Percentiles rank a stretch among this genome's conserved stretches.
Evolutionary conservation across 257 asterid genomes (phyloP).

Genomic region (Solanum etuberosum): DNA sequence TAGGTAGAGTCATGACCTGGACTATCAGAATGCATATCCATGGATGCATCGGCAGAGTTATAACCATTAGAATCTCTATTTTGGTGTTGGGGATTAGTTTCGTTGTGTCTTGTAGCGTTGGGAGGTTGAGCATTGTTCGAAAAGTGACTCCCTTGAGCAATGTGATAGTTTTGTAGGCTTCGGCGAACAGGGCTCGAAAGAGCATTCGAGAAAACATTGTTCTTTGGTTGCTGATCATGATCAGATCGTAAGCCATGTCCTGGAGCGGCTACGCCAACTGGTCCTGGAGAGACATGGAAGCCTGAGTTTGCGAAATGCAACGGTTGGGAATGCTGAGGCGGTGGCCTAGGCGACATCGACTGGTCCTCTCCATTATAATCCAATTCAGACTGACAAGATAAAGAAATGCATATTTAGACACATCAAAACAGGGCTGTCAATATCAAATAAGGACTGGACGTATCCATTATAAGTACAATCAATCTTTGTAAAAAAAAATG

Average conservation of each 20-base stretch:
- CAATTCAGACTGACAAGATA: slow-evolving; percentile 23
- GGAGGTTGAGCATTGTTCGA: slow-evolving; percentile 11
- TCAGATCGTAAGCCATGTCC: slow-evolving; percentile 23
- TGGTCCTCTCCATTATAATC: slow-evolving; percentile 34
- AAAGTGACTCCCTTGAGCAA: slow-evolving; percentile 21
- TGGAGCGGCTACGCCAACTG: slow-evolving; percentile 10
- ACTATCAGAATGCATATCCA: slow-evolving; percentile 45
- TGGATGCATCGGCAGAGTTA: slow-evolving; percentile 24
- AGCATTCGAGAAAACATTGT: slow-evolving; percentile 37
- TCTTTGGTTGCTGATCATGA: slow-evolving; percentile 30
- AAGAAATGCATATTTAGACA: not conserved
- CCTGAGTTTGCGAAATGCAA: slow-evolving; percentile 19
- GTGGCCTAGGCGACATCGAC: slow-evolving; percentile 33
- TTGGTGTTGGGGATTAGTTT: slow-evolving; percentile 19
- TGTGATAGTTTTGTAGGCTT: slow-evolving; percentile 32
- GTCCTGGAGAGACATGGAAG: slow-evolving; percentile 13
- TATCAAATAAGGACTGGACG: not conserved
- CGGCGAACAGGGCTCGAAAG: slow-evolving; percentile 38
- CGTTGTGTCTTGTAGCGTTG: slow-evolving; percentile 15
- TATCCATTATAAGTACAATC: not conserved
- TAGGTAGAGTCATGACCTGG: slow-evolving; percentile 18
- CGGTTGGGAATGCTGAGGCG: slow-evolving; percentile 19
- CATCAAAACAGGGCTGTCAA: not conserved
- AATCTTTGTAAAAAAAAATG: not conserved
- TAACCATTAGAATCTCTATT: slow-evolving; percentile 20